Conservation (phyloP, 441 rosid genomes). For the Bocquillonia castaneifolia region DNA sequence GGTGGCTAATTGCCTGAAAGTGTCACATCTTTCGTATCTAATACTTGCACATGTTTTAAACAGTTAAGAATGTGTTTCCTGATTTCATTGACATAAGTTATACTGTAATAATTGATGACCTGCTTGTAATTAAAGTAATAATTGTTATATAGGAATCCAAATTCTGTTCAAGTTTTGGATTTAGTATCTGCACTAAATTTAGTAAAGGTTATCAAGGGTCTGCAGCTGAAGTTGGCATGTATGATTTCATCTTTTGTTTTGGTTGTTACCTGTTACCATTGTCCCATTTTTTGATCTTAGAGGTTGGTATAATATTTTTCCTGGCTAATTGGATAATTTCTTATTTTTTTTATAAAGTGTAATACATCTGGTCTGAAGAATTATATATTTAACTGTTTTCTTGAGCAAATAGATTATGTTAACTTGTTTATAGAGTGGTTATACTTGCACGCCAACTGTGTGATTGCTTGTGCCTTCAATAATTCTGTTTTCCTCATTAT, state of each 20-base stretch:
- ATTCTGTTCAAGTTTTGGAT: neutral
- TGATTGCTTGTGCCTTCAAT: constrained; percentile 5
- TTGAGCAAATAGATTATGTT: neutral
- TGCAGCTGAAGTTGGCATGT: neutral
- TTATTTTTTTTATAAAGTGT: neutral
- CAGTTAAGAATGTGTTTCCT: neutral
- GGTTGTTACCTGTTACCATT: neutral
- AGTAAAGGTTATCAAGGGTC: neutral
- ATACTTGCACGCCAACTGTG: neutral
- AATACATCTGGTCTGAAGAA: neutral
- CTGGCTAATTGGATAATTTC: neutral
- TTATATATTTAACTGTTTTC: neutral
- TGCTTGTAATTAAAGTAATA: neutral
- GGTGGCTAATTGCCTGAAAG: constrained; percentile 3
- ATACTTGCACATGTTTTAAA: neutral
- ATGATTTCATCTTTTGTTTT: neutral
- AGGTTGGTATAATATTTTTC: neutral
- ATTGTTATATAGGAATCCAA: neutral
- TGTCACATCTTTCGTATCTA: neutral
- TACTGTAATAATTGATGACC: neutral
- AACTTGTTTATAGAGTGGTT: neutral
- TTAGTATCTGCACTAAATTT: neutral
- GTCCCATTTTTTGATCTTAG: neutral
- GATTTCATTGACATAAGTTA: neutral
- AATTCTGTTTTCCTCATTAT: neutral